A percentile compares a stretch with the other conserved stretches of the same genome.
Evolutionary conservation across 192 early-diverging fungal genomes (phyloP).

Genomic region (Chytriomyces confervae): DNA sequence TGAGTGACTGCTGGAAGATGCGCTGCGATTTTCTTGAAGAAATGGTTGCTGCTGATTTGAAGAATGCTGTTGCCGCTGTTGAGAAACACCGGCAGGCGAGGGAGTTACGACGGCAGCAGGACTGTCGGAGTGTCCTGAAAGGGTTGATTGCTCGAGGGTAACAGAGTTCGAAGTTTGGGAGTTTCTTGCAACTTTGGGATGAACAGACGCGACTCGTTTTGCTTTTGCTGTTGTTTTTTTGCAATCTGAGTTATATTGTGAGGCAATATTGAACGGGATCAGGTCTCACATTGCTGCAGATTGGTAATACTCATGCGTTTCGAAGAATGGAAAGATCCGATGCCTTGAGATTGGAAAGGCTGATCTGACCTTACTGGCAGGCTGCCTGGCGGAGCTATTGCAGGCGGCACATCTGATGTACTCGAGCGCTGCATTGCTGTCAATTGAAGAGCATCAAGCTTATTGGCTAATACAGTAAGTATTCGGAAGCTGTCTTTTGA

Average conservation of each 20-base stretch:
- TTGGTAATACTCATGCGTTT: no score
- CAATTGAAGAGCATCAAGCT: no score
- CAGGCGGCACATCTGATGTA: no score
- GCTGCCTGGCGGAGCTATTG: no score
- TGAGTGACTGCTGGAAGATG: not conserved
- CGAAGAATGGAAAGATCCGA: no score
- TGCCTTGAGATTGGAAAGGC: no score
- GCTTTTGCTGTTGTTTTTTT: not conserved
- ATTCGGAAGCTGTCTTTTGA: no score
- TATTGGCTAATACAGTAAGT: no score
- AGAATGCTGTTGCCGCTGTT: not conserved
- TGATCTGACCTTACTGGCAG: no score
- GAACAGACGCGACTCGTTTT: not conserved
- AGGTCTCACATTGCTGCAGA: no score
- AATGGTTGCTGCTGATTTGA: not conserved
- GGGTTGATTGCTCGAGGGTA: not conserved
- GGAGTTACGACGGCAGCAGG: not conserved
- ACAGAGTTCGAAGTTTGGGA: not conserved
- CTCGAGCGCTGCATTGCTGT: no score
- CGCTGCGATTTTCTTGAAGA: not conserved
- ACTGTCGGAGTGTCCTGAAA: not conserved
- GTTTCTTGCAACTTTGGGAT: not conserved
- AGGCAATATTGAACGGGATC: no score
- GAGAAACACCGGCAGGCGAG: not conserved
- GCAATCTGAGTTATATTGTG: not conserved